Evolutionary conservation across 106 monocot species (phyloP).

Genomic region (Xerophyta viscosa): DNA sequence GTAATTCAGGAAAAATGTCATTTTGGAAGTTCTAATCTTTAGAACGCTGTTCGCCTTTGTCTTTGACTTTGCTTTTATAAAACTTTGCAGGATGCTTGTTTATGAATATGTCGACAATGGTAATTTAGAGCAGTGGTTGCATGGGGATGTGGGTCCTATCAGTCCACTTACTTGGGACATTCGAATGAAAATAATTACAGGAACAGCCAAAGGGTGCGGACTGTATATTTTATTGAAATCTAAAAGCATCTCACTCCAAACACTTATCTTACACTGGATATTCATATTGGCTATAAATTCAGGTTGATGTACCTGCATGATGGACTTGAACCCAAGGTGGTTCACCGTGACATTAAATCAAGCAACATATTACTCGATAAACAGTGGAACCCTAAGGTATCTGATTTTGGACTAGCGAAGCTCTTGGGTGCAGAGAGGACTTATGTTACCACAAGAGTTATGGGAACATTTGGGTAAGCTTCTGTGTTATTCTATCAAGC

Average conservation of each 20-base stretch:
- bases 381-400: constrained; percentile 10
- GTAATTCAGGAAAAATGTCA: too few species aligned
- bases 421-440: constrained; percentile 13
- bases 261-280: background rate
- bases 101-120: constrained; percentile 94
- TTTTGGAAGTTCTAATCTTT: too few species aligned
- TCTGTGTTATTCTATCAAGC: background rate
- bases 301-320: constrained; percentile 19
- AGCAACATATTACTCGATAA: constrained; percentile 16
- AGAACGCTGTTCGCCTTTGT: too few species aligned
- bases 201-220: constrained; percentile 83
- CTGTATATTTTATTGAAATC: background rate
- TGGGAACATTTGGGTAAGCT: constrained; percentile 15
- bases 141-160: constrained; percentile 65
- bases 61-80: too few species aligned
- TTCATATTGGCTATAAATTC: background rate
- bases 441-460: constrained; percentile 12
- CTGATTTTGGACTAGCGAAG: constrained; percentile 18
- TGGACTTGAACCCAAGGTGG: constrained; percentile 14
- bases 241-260: too few species aligned
- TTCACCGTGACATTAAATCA: constrained; percentile 18
- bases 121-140: constrained; percentile 91
- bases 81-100: constrained; percentile 70
- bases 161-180: constrained; percentile 82
- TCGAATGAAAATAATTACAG: constrained; percentile 69